phyloP scores from a whole-genome alignment of 305 asterid genomes.

The Solanum hybrid region DNA sequence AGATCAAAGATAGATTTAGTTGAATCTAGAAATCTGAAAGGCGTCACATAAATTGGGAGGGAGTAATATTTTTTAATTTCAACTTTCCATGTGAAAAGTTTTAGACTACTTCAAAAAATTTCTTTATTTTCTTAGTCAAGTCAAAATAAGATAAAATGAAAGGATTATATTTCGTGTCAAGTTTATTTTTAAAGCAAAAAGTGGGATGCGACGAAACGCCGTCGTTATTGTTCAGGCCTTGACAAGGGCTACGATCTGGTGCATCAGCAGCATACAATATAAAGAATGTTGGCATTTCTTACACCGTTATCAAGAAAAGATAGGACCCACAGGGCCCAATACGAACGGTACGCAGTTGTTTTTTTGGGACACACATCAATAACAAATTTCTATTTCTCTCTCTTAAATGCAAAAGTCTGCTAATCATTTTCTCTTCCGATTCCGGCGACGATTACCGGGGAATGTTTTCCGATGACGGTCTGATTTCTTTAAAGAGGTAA shows the following conservation, averaged over 20 bases:
- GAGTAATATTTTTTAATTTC: not conserved
- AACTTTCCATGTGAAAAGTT: not conserved
- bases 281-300: too few species aligned
- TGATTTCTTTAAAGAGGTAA: not conserved
- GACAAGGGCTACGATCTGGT: not conserved
- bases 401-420: not conserved
- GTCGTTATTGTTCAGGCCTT: not conserved
- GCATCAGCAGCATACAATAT: not conserved
- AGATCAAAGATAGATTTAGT: too few species aligned
- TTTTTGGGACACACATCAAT: not conserved
- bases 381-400: not conserved
- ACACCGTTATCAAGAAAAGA: not conserved
- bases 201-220: not conserved
- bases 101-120: not conserved
- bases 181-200: not conserved
- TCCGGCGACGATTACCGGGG: not conserved
- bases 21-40: not conserved
- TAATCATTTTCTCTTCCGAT: not conserved
- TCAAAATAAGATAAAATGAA: too few species aligned
- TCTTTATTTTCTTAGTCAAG: too few species aligned
- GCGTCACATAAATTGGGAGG: fast-evolving
- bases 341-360: not conserved
- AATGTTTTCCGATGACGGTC: not conserved
- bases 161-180: not conserved
- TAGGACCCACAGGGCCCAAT: not conserved